Conservation (phyloP, 139 green algal species). For the Medakamo hakoo region DNA sequence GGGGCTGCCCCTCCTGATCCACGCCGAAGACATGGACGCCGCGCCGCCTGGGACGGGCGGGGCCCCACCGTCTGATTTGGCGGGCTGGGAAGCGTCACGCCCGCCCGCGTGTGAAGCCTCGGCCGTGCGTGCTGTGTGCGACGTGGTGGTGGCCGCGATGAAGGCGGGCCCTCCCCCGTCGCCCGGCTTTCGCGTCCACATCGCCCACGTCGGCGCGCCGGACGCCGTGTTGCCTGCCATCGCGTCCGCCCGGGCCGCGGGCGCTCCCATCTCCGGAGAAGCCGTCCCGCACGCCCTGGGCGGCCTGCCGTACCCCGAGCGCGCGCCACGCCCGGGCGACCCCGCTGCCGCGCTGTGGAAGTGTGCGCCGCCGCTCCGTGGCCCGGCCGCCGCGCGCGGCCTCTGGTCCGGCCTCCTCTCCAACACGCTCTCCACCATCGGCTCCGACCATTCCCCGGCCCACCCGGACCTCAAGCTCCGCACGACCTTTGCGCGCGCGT, state of each 20-base stretch:
- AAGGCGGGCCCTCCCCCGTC: not conserved
- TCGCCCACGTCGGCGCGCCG: slow-evolving; percentile 46
- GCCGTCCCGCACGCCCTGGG: slow-evolving; percentile 85
- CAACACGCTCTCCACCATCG: slow-evolving; percentile 48
- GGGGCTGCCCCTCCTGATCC: slow-evolving; percentile 52
- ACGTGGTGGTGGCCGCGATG: slow-evolving; percentile 22
- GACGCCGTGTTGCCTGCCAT: slow-evolving; percentile 13
- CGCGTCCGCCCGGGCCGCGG: slow-evolving; percentile 18
- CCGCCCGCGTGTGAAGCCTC: slow-evolving; percentile 54
- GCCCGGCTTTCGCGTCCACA: slow-evolving; percentile 50
- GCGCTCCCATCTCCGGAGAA: slow-evolving; percentile 66
- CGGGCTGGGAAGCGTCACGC: slow-evolving; percentile 14
- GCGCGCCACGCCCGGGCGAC: too few relatives aligned
- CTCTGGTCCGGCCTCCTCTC: slow-evolving; percentile 35
- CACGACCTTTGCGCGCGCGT: slow-evolving; percentile 78
- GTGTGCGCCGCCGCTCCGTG: too few relatives aligned
- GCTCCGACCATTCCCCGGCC: slow-evolving; percentile 83
- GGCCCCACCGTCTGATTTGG: not conserved
- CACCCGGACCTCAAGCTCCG: slow-evolving; percentile 57
- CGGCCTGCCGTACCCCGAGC: not conserved
- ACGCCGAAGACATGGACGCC: slow-evolving; percentile 54
- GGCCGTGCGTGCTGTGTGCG: slow-evolving; percentile 44
- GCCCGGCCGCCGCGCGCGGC: too few relatives aligned
- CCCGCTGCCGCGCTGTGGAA: too few relatives aligned
- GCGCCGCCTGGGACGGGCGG: slow-evolving; percentile 5